Evolutionary conservation across 768 basidiomycete species (phyloP), one percentile per base, ranked within the genome.

Genomic region (Neoboletus magnificus): DNA sequence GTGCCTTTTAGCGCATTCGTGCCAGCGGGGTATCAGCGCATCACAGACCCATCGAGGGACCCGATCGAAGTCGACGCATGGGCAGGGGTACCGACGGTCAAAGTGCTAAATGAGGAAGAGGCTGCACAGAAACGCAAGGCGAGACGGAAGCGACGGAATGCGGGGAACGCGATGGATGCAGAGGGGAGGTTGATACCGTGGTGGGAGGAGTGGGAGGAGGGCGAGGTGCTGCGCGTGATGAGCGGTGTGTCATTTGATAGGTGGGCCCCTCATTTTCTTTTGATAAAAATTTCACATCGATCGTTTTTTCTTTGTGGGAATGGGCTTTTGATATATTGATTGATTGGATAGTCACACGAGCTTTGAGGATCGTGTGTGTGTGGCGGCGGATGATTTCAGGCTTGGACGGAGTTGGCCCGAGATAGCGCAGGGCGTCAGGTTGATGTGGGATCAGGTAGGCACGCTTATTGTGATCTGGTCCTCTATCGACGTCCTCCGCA

Each of bases 1-100:
- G 64, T 74, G 35, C 71, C 79, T 0, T 83, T 82, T 65, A 65
- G 68, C 40, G 66, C 72, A 29, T 84, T 77, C 59, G 65, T 4
- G 0, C 67, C 71, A 0, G 48, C 16, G 13, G 69, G 69, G 46
- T 71, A 71, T 50, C 57, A 39, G 18, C 32, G 23, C 29, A 15
- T 53, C 22, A 37, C 9, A 1, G 52, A 39, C 4, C 20, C 56
- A 15, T 52, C 55, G 0, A 70, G 61, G 10, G 50, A 57, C 13
- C 5, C 42, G 42, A 54, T 66, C 50, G 70, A 71, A n/a, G 65
- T 71, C 33, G 69, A 71, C 45, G 65, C 55, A 1, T 54, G 59
- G 49, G 54, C 11, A 13, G 63, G 61, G 2, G 47, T 72, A 1
- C 65, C 48, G 16, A 71, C 70, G 1, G 23, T 72, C 36, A 71